Evolutionary conservation across 2,329 filamentous ascomycete species (phyloP), one percentile per base, ranked within the genome.

Genomic region (Fusarium robinianum): DNA sequence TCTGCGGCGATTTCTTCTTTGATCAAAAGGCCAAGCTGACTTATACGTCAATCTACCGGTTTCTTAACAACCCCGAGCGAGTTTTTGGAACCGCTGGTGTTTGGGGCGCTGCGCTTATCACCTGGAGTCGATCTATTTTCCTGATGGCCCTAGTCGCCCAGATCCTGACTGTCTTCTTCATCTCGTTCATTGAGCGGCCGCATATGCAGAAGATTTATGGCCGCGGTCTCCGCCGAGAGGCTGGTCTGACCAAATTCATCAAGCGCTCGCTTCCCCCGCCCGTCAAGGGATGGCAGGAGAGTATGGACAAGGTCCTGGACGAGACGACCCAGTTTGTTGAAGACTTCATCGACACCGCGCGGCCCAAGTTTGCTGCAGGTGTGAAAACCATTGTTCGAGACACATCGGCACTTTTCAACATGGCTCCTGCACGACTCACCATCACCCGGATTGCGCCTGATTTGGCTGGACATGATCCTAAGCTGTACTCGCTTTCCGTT

Each of bases 141-240:
- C 81, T 90, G 64, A 79, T 97, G 56, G 92, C 94, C 2, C 73
- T 96, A 15, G 69, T 91, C 23, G 90, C 89, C 54, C 94, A 99
- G 63, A 80, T 92, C 21, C 75, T 96, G 35, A 94, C 88, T 2
- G 75, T 97, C 21, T 83, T 77, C 19, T 96, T 96, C 72, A 88
- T 99, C 41, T 88, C 95, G 46, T 88, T 92, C 55, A 88, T 99
- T 8, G 94, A 99, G 70, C 85, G 91, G 48, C 94, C 92, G 10
- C 94, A 99, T 67, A 97, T 99, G 91, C 88, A 96, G 67, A 97
- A 96, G 76, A 80, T 97, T 12, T 99, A 99, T 63, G 92, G 94
- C 27, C 79, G 84, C 58, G 85, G 84, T 58, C 75, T 99, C 31
- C 85, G 94, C 46, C 76, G 86, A 53, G 90, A 96, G 66, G 94